Percentiles rank a stretch among this genome's conserved stretches.
Evolutionary conservation across 106 monocot genomes (phyloP).

Genomic region (Hemerocallis citrina): DNA sequence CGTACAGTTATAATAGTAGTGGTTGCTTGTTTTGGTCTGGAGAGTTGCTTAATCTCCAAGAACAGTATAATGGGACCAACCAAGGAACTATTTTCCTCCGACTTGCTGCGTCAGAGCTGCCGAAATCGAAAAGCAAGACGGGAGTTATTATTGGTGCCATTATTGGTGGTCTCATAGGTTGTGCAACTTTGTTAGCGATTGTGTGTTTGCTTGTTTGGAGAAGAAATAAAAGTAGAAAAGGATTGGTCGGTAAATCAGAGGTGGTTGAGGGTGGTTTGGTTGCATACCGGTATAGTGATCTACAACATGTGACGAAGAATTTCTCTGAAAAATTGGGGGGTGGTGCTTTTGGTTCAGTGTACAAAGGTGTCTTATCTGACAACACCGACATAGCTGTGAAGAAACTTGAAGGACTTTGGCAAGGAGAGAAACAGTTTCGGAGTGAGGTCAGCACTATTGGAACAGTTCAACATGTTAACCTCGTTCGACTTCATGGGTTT

Average conservation of each 20-base stretch:
- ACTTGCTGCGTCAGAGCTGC: constrained; percentile 23
- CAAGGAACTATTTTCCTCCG: constrained; percentile 29
- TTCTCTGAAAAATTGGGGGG: constrained; percentile 33
- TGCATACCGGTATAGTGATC: constrained; percentile 16
- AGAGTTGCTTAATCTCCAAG: constrained; percentile 22
- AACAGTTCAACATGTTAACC: constrained; percentile 32
- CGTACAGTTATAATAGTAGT: constrained; percentile 10
- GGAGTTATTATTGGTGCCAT: background rate
- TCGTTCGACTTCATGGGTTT: constrained; percentile 33
- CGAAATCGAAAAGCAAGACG: constrained; percentile 3
- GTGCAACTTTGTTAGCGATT: background rate
- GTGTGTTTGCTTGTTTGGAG: constrained; percentile 7
- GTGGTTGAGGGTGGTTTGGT: constrained; percentile 1
- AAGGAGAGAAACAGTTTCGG: constrained; percentile 45
- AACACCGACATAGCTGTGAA: constrained; percentile 28
- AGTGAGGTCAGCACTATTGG: constrained; percentile 32
- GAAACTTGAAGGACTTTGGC: constrained; percentile 26
- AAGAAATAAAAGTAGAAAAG: constrained; percentile 1
- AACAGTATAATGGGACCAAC: background rate
- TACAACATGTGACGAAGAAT: constrained; percentile 28
- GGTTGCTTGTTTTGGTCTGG: constrained; percentile 21
- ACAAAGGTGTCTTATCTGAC: constrained; percentile 17
- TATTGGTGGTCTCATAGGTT: background rate
- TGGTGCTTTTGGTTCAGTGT: constrained; percentile 39
- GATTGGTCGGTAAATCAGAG: no score